Conservation (phyloP, 495 filamentous ascomycete genomes). For the Xanthoparmelia taractica region DNA sequence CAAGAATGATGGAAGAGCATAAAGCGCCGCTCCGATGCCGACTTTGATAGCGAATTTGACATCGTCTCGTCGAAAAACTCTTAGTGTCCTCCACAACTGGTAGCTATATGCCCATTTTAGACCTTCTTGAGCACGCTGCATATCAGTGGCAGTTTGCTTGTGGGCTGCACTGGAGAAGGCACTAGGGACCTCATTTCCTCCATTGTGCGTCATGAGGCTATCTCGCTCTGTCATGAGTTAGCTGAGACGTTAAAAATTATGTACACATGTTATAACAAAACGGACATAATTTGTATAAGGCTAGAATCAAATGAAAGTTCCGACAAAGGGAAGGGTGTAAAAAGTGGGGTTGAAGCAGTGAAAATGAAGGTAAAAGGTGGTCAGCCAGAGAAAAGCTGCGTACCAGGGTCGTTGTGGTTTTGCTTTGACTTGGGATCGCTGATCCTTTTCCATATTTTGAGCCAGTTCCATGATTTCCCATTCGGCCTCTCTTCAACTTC, state of each 20-base stretch:
- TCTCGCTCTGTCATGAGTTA: conserved; percentile 10
- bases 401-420: conserved; percentile 20
- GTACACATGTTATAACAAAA: background rate
- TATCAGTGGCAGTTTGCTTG: conserved; percentile 18
- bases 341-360: background rate
- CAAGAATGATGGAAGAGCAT: conserved; percentile 80
- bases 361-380: background rate
- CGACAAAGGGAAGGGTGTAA: background rate
- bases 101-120: conserved; percentile 36
- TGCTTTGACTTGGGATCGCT: conserved; percentile 8
- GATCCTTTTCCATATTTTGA: conserved; percentile 63
- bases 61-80: conserved; percentile 57
- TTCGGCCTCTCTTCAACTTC: conserved; percentile 49
- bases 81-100: conserved; percentile 51
- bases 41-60: conserved; percentile 84
- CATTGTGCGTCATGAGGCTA: conserved; percentile 17
- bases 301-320: background rate
- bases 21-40: conserved; percentile 77
- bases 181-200: conserved; percentile 13
- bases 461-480: conserved; percentile 73
- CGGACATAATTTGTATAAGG: background rate
- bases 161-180: conserved; percentile 17
- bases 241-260: background rate
- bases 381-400: conserved; percentile 5
- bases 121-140: conserved; percentile 18